Conservation (phyloP, 192 early-diverging fungal genomes). For the Rhizophlyctis rosea region DNA sequence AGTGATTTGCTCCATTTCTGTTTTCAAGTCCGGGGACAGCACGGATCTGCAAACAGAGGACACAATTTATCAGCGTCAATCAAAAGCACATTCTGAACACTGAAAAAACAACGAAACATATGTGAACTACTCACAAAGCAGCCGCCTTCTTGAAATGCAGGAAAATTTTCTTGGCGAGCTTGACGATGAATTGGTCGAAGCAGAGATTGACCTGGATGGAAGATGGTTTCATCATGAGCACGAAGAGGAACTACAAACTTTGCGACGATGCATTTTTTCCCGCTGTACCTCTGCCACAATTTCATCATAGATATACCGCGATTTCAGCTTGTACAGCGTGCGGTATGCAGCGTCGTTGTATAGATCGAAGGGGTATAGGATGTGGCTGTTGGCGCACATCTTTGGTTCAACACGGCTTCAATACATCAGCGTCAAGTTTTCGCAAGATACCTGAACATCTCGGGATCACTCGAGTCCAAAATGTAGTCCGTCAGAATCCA, state of each 20-base stretch:
- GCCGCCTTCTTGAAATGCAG: slow-evolving; percentile 47
- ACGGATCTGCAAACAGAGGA: slow-evolving; percentile 6
- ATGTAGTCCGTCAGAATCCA: slow-evolving; percentile 52
- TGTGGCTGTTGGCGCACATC: not conserved
- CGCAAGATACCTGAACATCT: slow-evolving; percentile 40
- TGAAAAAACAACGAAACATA: slow-evolving; percentile 16
- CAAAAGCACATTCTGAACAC: slow-evolving; percentile 4
- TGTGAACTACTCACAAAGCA: no score
- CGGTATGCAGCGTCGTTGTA: slow-evolving; percentile 50
- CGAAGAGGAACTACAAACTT: slow-evolving; percentile 1
- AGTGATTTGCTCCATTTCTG: slow-evolving; percentile 8
- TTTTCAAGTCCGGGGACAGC: slow-evolving; percentile 25
- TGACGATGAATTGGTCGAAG: slow-evolving; percentile 52
- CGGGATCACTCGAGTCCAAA: slow-evolving; percentile 35
- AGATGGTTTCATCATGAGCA: not conserved
- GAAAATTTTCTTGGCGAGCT: slow-evolving; percentile 42
- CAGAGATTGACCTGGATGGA: slow-evolving; percentile 46
- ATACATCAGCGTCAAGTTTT: no score
- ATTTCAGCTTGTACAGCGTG: slow-evolving; percentile 36
- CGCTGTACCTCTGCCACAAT: slow-evolving; percentile 48
- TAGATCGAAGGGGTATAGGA: slow-evolving; percentile 47
- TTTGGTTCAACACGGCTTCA: no score
- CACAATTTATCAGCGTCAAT: not conserved
- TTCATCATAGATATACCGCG: slow-evolving; percentile 52
- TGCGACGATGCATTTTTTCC: not conserved